A percentile compares a stretch with the other conserved stretches of the same genome.
phyloP scores from a whole-genome alignment of 2,329 filamentous ascomycete species.

The Acrocalymma vagum region DNA sequence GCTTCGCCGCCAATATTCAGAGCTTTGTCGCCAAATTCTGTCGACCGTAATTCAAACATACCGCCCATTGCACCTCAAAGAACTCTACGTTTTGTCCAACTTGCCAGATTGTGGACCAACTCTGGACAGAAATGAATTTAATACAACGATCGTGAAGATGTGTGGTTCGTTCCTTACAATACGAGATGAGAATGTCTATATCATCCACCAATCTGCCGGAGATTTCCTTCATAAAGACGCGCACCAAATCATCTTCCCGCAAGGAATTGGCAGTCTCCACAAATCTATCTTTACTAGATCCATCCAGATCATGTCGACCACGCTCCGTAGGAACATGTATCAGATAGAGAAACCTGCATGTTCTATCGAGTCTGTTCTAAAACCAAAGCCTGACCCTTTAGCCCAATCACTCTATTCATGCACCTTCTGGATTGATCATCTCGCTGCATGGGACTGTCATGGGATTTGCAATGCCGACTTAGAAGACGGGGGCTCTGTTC shows the following conservation, averaged over 20 bases:
- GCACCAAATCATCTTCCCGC: constrained; percentile 35
- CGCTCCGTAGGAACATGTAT: too few relatives aligned
- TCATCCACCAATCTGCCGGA: constrained; percentile 51
- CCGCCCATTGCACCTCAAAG: constrained; percentile 18
- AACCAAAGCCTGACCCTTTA: too few relatives aligned
- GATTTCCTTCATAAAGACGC: constrained; percentile 46
- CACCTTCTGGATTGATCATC: too few relatives aligned
- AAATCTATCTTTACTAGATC: too few relatives aligned
- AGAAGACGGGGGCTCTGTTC: too few relatives aligned
- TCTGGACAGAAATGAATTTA: constrained; percentile 2
- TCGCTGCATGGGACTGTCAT: too few relatives aligned
- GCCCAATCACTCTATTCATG: too few relatives aligned
- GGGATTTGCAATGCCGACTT: too few relatives aligned
- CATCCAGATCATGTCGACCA: too few relatives aligned
- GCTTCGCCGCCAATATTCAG: constrained; percentile 7
- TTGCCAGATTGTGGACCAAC: constrained; percentile 1
- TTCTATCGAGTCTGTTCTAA: too few relatives aligned
- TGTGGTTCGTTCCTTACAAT: constrained; percentile 53
- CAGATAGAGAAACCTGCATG: too few relatives aligned
- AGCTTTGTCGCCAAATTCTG: constrained; percentile 46
- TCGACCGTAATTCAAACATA: constrained; percentile 27
- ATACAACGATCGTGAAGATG: constrained; percentile 2
- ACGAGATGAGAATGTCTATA: constrained; percentile 26
- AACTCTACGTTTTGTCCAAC: constrained; percentile 11
- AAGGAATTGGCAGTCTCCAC: too few relatives aligned